Evolutionary conservation across 2,329 filamentous ascomycete genomes (phyloP).

Genomic region (Cercospora canescens): DNA sequence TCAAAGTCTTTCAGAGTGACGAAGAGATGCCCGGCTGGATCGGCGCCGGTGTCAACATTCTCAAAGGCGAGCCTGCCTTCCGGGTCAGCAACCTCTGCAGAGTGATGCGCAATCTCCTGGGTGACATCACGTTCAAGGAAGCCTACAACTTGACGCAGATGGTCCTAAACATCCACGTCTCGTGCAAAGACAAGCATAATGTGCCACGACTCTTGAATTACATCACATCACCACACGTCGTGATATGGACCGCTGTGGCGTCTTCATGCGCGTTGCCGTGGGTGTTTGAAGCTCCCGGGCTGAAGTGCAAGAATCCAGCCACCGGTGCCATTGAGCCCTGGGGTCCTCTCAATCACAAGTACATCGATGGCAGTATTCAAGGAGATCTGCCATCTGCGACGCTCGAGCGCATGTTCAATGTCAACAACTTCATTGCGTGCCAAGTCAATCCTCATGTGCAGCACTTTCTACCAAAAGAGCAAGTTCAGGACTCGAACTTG

Average conservation of each 20-base stretch:
- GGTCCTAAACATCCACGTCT: slow-evolving; percentile 92
- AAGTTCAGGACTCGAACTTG: slow-evolving; percentile 56
- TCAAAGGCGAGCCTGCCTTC: slow-evolving; percentile 25
- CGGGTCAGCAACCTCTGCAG: slow-evolving; percentile 79
- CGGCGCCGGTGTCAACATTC: slow-evolving; percentile 22
- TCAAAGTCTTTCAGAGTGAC: slow-evolving; percentile 24
- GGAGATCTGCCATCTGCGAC: slow-evolving; percentile 90
- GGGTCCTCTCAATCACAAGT: slow-evolving; percentile 82
- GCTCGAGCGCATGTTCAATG: slow-evolving; percentile 92
- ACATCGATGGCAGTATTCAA: slow-evolving; percentile 94
- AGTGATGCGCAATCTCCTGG: slow-evolving; percentile 78
- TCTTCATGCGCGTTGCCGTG: slow-evolving; percentile 91
- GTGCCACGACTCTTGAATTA: slow-evolving; percentile 87
- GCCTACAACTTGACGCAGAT: slow-evolving; percentile 91
- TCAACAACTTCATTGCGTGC: slow-evolving; percentile 97
- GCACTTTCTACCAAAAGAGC: slow-evolving; percentile 71
- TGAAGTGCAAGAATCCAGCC: slow-evolving; percentile 81
- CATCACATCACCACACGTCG: slow-evolving; percentile 86
- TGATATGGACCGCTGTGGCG: slow-evolving; percentile 96
- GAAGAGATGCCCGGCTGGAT: slow-evolving; percentile 23
- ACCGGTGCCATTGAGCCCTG: slow-evolving; percentile 74
- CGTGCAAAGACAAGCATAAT: slow-evolving; percentile 83
- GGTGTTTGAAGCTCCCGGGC: slow-evolving; percentile 74
- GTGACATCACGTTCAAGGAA: slow-evolving; percentile 92
- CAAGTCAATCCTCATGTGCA: slow-evolving; percentile 90